Evolutionary conservation across 345 rosid genomes (phyloP), one percentile per base, ranked within the genome.

Genomic region (Microthlaspi erraticum): DNA sequence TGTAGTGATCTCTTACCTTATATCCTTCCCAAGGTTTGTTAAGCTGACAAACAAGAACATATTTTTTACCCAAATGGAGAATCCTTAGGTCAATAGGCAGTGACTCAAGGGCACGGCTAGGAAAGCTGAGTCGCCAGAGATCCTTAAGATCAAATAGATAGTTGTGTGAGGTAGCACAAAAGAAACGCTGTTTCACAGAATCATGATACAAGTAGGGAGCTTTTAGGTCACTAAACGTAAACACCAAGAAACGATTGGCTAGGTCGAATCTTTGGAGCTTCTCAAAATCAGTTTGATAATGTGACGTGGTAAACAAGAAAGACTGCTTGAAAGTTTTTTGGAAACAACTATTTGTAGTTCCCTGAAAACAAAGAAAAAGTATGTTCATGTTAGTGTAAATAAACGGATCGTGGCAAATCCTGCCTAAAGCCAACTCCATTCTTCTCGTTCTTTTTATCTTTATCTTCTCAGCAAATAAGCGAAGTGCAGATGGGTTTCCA

Each of bases 401-500:
- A 19, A 20, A 49, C 5, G 31, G 1, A 49, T 19, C 13, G 31
- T 49, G n/a, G 14, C 34, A 12, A 2, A 11, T 51, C 32, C 11
- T 10, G 33, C 3, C 7, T 4, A 20, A 20, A 51, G 56, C 9
- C 2, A 1, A 5, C 56, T 10, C 1, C 20, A 31, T 31, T 11
- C 7, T 6, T 14, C 1, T n/a, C 3, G 2, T 32, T 54, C 0
- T 32, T 11, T 31, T 7, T 1, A 14, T 10, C 45, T 57, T 57
- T 5, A 55, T 0, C 4, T 55, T 8, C 14, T 9, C 7, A 0
- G 56, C 68, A 19, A 17, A n/a, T 33, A 17, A 19, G 13, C 32
- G 12, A 12, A 80, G 66, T 7, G 77, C 57, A 17, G 77, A 32
- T 2, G 77, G 85, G 23, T 73, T 64, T 0, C 68, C 42, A 33